A percentile compares a stretch with the other conserved stretches of the same genome.
These are phyloP conservation scores for Cynara cardunculus DNA, from an alignment of 129 eudicot genomes.

Conservation along the genomic window DNA sequence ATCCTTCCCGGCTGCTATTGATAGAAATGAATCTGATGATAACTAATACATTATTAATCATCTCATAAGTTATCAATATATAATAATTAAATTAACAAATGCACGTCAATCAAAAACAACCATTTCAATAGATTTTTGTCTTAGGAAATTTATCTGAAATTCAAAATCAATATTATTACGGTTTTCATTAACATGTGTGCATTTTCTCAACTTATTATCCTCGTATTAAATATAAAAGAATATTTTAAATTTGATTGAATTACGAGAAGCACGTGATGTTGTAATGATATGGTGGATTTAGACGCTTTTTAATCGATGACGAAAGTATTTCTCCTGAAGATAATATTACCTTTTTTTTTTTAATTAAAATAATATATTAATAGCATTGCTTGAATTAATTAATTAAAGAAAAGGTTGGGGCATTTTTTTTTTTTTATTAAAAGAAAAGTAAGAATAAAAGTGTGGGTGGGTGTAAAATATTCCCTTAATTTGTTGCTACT, in stretches of 20 bases:
- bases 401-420: constrained; percentile 19
- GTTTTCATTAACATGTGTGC: neutral
- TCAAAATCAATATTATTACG: neutral
- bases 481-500: constrained; percentile 20
- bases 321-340: neutral
- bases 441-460: constrained; percentile 21
- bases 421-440: neutral
- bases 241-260: too few relatives aligned
- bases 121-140: neutral
- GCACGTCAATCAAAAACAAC: neutral
- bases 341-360: neutral
- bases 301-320: neutral
- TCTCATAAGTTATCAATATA: neutral
- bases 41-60: too few relatives aligned
- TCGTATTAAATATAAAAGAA: too few relatives aligned
- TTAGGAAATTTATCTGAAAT: too few relatives aligned
- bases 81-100: too few relatives aligned
- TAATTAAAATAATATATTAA: neutral
- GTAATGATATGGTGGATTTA: neutral
- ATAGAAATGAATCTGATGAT: neutral
- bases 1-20: neutral
- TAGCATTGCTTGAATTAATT: constrained; percentile 8
- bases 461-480: constrained; percentile 29
- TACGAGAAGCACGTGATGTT: neutral
- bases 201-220: neutral